These are phyloP conservation scores for Oryza meyeriana DNA, from an alignment of 176 grass and related monocot genomes.

Conservation along the genomic window DNA sequence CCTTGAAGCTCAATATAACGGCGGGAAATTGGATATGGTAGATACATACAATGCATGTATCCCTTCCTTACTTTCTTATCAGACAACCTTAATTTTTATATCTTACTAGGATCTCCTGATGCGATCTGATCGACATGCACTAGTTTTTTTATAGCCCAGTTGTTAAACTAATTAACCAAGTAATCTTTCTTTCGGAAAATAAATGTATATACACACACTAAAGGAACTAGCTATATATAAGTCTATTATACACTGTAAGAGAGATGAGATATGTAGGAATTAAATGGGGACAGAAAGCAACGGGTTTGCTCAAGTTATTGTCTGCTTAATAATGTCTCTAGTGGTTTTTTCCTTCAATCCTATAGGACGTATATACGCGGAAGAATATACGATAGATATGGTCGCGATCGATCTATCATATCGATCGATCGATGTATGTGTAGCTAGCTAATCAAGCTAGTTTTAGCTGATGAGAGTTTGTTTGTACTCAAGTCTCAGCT, in stretches of 20 bases:
- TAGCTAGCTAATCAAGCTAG: not conserved
- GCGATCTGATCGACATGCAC: not conserved
- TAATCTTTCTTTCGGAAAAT: not conserved
- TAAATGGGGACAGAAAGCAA: not conserved
- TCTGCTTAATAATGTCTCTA: not conserved
- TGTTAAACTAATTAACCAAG: not conserved
- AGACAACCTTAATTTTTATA: not conserved
- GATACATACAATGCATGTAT: not conserved
- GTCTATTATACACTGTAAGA: not conserved
- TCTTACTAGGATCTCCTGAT: not conserved
- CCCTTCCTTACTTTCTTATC: not conserved
- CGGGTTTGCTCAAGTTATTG: not conserved
- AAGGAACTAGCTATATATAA: not conserved
- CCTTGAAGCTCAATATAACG: conserved; percentile 22
- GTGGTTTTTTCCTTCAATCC: not conserved
- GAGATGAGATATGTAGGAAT: not conserved
- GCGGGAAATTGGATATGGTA: not conserved
- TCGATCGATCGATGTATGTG: not conserved
- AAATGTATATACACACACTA: not conserved
- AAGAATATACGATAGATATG: not conserved
- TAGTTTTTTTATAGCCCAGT: not conserved
- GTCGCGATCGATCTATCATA: not conserved
- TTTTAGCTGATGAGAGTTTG: not conserved
- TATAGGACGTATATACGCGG: not conserved
- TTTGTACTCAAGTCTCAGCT: not conserved